phyloP scores from a whole-genome alignment of 2,329 filamentous ascomycete genomes.

The Talaromyces sp. region DNA sequence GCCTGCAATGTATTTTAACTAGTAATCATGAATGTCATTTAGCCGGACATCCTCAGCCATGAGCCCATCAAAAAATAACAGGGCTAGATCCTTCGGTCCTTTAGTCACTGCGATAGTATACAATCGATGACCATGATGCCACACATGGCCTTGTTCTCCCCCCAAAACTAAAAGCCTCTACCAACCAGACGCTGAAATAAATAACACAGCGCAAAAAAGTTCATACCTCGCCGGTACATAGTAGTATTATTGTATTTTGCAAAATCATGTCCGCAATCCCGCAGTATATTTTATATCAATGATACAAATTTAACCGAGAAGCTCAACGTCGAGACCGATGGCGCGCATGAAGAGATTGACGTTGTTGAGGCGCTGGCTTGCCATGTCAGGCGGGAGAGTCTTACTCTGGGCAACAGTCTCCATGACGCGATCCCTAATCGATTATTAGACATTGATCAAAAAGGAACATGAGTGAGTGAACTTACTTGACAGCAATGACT shows the following conservation, averaged over 20 bases:
- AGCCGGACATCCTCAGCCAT: background rate
- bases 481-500: slow-evolving; percentile 84
- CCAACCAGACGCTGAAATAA: background rate
- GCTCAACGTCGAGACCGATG: slow-evolving; percentile 94
- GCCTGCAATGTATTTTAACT: slow-evolving; percentile 1
- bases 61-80: background rate
- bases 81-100: background rate
- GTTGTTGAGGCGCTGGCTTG: slow-evolving; percentile 76
- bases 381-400: slow-evolving; percentile 82
- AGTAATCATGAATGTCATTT: background rate
- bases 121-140: background rate
- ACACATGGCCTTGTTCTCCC: background rate
- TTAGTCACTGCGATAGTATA: slow-evolving; percentile 1
- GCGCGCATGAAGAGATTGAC: slow-evolving; percentile 98
- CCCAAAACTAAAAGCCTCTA: background rate
- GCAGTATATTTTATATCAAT: background rate
- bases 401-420: slow-evolving; percentile 88
- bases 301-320: slow-evolving; percentile 46
- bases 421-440: slow-evolving; percentile 75
- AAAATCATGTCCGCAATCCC: background rate
- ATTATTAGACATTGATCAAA: slow-evolving; percentile 19
- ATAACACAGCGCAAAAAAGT: background rate
- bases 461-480: slow-evolving; percentile 17
- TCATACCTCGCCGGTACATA: background rate
- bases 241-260: background rate